phyloP scores from a whole-genome alignment of 1,284 basidiomycete species.

The Ganoderma resinaceum region DNA sequence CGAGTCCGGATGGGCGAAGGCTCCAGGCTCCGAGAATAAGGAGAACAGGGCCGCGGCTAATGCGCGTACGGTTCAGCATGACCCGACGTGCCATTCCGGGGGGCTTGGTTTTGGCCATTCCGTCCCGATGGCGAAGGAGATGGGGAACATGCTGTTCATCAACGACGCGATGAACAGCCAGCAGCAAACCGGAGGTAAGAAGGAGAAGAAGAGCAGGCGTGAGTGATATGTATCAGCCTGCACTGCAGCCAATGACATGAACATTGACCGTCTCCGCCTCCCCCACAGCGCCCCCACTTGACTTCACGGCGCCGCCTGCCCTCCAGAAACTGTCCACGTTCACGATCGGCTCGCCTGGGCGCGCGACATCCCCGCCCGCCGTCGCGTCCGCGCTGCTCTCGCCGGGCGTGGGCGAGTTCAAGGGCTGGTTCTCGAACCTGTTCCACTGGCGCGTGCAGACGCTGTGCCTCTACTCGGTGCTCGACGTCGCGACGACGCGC shows the following conservation, averaged over 20 bases:
- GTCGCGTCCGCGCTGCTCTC: conserved; percentile 42
- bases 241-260: background rate
- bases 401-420: conserved; percentile 77
- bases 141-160: conserved; percentile 54
- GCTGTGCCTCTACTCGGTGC: conserved; percentile 73
- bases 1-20: conserved; percentile 19
- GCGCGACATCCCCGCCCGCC: conserved; percentile 27
- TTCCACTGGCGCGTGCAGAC: conserved; percentile 77
- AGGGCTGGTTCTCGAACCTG: conserved; percentile 83
- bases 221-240: conserved; percentile 37
- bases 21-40: conserved; percentile 45
- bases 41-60: conserved; percentile 51
- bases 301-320: conserved; percentile 38
- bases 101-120: conserved; percentile 54
- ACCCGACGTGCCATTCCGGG: conserved; percentile 34
- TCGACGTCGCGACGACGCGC: conserved; percentile 69
- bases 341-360: conserved; percentile 41
- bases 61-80: conserved; percentile 17
- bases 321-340: conserved; percentile 47
- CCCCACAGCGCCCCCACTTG: conserved; percentile 44
- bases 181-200: conserved; percentile 37
- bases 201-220: conserved; percentile 63
- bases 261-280: background rate
- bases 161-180: conserved; percentile 41
- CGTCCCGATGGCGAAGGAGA: conserved; percentile 49